Evolutionary conservation across 495 filamentous ascomycete genomes (phyloP).

Genomic region (Wilcoxina mikolae): DNA sequence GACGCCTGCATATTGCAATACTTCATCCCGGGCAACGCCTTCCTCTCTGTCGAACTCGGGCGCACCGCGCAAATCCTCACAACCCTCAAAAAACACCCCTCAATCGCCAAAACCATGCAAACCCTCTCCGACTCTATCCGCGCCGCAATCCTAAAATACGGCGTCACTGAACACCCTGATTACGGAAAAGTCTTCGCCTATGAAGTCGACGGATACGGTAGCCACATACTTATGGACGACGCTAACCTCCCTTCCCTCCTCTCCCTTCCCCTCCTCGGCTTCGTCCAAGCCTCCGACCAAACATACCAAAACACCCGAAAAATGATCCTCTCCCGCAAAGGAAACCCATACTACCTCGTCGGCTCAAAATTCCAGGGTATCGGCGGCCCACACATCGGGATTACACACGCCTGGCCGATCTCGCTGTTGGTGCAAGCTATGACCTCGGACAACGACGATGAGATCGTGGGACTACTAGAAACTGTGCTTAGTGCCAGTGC

Average conservation of each 20-base stretch:
- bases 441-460: constrained; percentile 73
- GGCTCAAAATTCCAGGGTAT: constrained; percentile 76
- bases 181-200: constrained; percentile 89
- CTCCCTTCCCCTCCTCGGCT: constrained; percentile 75
- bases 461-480: constrained; percentile 59
- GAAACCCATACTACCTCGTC: constrained; percentile 80
- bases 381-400: constrained; percentile 65
- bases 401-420: constrained; percentile 94
- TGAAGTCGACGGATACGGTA: constrained; percentile 93
- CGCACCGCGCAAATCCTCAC: constrained; percentile 55
- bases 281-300: constrained; percentile 47
- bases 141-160: constrained; percentile 70
- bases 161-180: constrained; percentile 67
- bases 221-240: constrained; percentile 87
- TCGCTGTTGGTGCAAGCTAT: constrained; percentile 77
- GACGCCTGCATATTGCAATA: constrained; percentile 93
- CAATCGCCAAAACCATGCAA: constrained; percentile 41
- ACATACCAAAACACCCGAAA: constrained; percentile 81
- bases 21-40: constrained; percentile 91
- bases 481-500: constrained; percentile 56
- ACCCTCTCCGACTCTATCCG: constrained; percentile 54
- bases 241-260: constrained; percentile 88
- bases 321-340: constrained; percentile 65
- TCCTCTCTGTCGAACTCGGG: constrained; percentile 83
- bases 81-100: constrained; percentile 38